Evolutionary conservation across 73 alveolate genomes (phyloP), one percentile per base, ranked within the genome.

Genomic region (Tetrahymena malaccensis): DNA sequence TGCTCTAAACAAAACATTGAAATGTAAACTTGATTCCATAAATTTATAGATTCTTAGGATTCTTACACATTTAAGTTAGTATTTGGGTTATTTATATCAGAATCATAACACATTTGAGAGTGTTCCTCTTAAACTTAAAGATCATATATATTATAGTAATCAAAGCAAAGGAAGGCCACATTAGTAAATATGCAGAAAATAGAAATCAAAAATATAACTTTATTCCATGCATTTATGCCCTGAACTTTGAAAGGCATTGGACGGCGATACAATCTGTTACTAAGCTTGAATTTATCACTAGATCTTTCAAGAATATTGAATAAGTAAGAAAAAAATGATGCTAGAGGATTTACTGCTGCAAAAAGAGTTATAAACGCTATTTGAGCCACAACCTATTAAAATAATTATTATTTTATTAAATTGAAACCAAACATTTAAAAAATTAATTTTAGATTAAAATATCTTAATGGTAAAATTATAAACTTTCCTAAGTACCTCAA

Each of bases 401-500:
- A 70, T 3, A 56, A 56, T 9, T 22, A 56, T 56, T 56, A 22
- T 56, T 56, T 6, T 6, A 40, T 8, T 7, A 40, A 40, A 40
- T 40, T 8, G 9, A 40, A 40, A 10, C 44, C 16, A 40, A 40
- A 40, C 0, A 10, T 40, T 40, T 40, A 7, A 10, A 40, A 40
- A 8, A 40, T 3, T 7, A 15, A 50, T 50, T 50, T 50, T 0
- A 50, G 8, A 5, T 50, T 50, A 11, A 15, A 50, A 50, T 50
- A 50, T 50, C 16, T 50, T 2, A 40, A 40, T 40, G 44, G 9
- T 40, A 6, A 4, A 40, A 40, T 6, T 10, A 1, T 13, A 50
- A 50, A 11, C 16, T 19, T 10, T 50, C 16, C 7, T 11, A 19
- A 5, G 94, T 93, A 97, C 93, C 84, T 97, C 98, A 25, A 96